Base-by-base conservation (phyloP, 1,284 basidiomycete genomes). In the Boletus albobrunnescens region DNA sequence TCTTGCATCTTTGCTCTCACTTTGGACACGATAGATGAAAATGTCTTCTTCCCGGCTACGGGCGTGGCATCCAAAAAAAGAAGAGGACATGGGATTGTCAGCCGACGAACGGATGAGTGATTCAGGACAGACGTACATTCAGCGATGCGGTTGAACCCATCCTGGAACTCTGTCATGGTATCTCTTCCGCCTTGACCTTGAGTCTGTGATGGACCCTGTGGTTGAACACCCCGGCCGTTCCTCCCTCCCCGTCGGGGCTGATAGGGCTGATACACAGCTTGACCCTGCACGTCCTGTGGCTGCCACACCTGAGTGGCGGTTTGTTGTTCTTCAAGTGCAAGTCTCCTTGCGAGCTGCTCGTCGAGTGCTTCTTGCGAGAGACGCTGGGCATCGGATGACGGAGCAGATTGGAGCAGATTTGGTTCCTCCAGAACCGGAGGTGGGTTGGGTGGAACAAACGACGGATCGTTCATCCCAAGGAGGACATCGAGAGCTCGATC, bases 1-100 rank as follows among this genome's bases (percentile, higher is more conserved):
- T 90, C 88, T 58, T 84, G 81, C 54, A 89, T 81, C 74, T 89
- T 90, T 9, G 85, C 79, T 59, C 81, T 88, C 39, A 88, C 84
- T 61, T 84, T 89, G 26, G 78, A 79, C 38, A 89, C 72, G 26
- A 91, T 65, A 10, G 72, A 77, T 37, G 76, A 79, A 64, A 90
- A 78, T 0, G 87, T 90, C 64, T 81, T 85, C 71, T 85, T 88
- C 4, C 87, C 85, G 49, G 75, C 86, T 89, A 50, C 8, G 31
- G n/a, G n/a, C n/a, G n/a, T n/a, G n/a, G n/a, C n/a, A n/a, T n/a
- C n/a, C n/a, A 37, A 13, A n/a, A 17, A 27, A 41, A 26, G 32
- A 26, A 31, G 13, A 32, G 11, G 12, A 9, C 11, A 26, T 33
- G 1, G n/a, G 12, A 27, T 14, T 6, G 36, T 33, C 23, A 28